These are phyloP conservation scores for Globisporangium okanoganense DNA, from an alignment of 352 stramenopile species.

Conservation along the genomic window DNA sequence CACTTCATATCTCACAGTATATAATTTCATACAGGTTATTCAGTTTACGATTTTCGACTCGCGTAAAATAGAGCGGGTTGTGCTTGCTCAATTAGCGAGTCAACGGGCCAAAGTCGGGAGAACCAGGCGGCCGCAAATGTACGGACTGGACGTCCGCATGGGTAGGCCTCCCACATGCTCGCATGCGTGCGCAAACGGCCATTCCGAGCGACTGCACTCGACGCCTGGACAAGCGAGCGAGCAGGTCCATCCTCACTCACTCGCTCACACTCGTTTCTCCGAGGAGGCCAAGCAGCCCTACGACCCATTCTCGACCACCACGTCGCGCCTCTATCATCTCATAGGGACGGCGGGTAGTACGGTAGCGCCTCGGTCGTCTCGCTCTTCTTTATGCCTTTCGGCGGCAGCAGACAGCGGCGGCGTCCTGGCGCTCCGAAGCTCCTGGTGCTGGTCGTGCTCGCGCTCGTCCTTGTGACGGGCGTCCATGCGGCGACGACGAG, in stretches of 20 bases:
- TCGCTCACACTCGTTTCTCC: not conserved
- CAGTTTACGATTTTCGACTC: too few relatives aligned
- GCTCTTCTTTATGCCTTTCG: slow-evolving; percentile 7
- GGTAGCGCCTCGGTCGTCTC: not conserved
- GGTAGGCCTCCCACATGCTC: not conserved
- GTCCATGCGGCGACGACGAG: not conserved
- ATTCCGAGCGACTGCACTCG: not conserved
- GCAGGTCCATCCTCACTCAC: not conserved
- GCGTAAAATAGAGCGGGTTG: too few relatives aligned
- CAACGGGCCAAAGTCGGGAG: not conserved
- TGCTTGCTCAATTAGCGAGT: not conserved
- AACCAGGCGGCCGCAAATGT: not conserved
- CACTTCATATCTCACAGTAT: too few relatives aligned
- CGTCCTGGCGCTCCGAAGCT: slow-evolving; percentile 1
- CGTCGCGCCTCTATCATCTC: not conserved
- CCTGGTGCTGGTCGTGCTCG: not conserved
- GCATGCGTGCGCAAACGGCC: not conserved
- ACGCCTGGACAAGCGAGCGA: not conserved
- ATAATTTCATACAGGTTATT: too few relatives aligned
- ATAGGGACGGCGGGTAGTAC: not conserved
- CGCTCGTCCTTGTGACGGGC: not conserved
- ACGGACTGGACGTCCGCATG: not conserved
- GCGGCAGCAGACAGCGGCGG: not conserved
- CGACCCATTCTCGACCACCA: not conserved
- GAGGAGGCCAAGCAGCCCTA: not conserved